A percentile compares a stretch with the other conserved stretches of the same genome.
These are phyloP conservation scores for Spirogloea muscicola DNA, from an alignment of 139 green algal species.

Conservation along the genomic window DNA sequence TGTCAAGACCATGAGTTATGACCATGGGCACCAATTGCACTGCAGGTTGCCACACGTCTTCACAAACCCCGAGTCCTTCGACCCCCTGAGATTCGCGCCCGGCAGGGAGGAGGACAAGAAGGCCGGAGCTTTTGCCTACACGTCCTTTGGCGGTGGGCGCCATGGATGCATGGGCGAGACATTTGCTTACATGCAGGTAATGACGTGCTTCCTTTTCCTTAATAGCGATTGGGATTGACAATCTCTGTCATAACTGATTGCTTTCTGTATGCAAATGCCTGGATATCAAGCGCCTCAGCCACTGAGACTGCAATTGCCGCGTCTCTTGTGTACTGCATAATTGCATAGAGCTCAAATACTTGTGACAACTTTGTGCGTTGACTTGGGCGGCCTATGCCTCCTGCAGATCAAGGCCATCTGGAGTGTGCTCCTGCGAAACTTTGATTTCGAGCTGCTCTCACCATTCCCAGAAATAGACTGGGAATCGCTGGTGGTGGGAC, in stretches of 20 bases:
- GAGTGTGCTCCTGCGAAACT: conserved; percentile 88
- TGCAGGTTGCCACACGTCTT: conserved; percentile 69
- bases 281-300: too few relatives aligned
- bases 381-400: too few relatives aligned
- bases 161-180: conserved; percentile 96
- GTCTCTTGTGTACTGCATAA: too few relatives aligned
- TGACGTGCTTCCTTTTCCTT: too few relatives aligned
- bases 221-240: too few relatives aligned
- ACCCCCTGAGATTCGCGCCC: conserved; percentile 75
- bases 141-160: conserved; percentile 91
- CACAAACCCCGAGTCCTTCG: conserved; percentile 67
- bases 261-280: too few relatives aligned
- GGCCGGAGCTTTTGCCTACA: conserved; percentile 67
- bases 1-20: too few relatives aligned
- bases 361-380: too few relatives aligned
- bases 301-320: too few relatives aligned
- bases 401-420: conserved; percentile 94
- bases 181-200: conserved; percentile 86
- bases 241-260: too few relatives aligned
- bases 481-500: conserved; percentile 91
- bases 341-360: too few relatives aligned
- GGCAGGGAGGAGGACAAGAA: conserved; percentile 66
- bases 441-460: conserved; percentile 94
- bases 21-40: too few relatives aligned
- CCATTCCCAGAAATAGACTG: conserved; percentile 83